Conservation (phyloP, 1,139 yeast species). For the Suhomyces taliae region DNA sequence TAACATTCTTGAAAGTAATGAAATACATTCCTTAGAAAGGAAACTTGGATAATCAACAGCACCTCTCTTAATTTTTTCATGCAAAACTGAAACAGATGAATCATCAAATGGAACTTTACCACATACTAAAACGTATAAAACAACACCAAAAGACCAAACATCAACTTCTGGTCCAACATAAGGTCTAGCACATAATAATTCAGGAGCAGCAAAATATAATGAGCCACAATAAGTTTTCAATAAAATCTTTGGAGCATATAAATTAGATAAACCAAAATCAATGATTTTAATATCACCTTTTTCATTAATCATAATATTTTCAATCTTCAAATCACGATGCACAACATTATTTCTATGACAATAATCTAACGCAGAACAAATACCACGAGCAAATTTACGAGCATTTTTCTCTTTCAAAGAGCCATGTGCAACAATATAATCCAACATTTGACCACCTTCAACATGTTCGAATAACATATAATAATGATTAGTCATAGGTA, state of each 20-base stretch:
- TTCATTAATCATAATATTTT: conserved; percentile 90
- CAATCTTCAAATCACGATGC: conserved; percentile 95
- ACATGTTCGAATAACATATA: conserved; percentile 97
- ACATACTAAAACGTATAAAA: conserved; percentile 87
- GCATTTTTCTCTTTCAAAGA: conserved; percentile 92
- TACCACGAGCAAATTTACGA: conserved; percentile 93
- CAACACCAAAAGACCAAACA: conserved; percentile 98
- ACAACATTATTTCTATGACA: conserved; percentile 93
- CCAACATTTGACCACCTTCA: conserved; percentile 97
- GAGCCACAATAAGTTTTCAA: conserved; percentile 97
- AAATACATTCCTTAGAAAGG: conserved; percentile 80
- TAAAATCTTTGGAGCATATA: conserved; percentile 69
- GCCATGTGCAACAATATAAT: conserved; percentile 96
- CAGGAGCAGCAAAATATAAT: conserved; percentile 97
- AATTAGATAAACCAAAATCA: conserved; percentile 91
- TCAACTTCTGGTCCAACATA: conserved; percentile 97
- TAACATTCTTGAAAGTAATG: conserved; percentile 81
- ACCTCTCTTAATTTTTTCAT: conserved; percentile 92
- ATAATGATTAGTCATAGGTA: conserved; percentile 94
- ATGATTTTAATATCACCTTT: conserved; percentile 93
- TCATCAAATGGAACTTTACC: conserved; percentile 99
- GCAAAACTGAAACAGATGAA: conserved; percentile 87
- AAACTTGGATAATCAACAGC: conserved; percentile 87
- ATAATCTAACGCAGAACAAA: conserved; percentile 90
- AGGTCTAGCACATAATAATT: conserved; percentile 85